A percentile compares a stretch with the other conserved stretches of the same genome.
Conservation (phyloP, 257 asterid species). For the Solanum gandarillasii region DNA sequence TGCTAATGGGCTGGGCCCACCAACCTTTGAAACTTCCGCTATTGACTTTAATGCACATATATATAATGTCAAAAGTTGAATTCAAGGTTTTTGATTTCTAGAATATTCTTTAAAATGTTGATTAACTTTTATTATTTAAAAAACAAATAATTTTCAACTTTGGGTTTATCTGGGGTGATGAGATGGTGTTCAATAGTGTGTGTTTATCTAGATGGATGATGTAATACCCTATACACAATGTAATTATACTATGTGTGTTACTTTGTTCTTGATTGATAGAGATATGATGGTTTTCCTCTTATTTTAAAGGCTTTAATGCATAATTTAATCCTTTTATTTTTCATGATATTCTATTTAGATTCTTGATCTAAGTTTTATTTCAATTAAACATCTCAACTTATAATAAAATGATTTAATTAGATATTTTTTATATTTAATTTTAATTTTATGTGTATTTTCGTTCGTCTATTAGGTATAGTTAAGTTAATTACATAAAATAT, state of each 20-base stretch:
- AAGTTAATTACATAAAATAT: no score
- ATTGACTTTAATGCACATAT: background rate
- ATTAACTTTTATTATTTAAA: background rate
- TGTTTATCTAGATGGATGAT: background rate
- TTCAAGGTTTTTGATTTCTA: background rate
- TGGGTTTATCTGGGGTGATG: background rate
- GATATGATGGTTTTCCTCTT: background rate
- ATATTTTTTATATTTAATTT: no score
- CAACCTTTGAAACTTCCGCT: background rate
- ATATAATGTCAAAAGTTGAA: background rate
- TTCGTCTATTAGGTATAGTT: background rate
- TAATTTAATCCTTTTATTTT: no score
- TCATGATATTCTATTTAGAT: no score
- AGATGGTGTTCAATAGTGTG: background rate
- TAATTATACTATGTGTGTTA: background rate
- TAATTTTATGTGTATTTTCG: no score
- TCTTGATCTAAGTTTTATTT: no score
- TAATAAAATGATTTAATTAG: no score
- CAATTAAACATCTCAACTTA: no score
- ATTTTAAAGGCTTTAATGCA: background rate
- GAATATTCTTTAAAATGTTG: background rate
- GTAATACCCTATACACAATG: background rate
- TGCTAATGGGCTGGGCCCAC: background rate
- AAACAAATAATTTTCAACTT: background rate
- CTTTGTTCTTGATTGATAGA: background rate